Evolutionary conservation across 2,329 filamentous ascomycete species (phyloP).

Genomic region (Epichloe festucae): DNA sequence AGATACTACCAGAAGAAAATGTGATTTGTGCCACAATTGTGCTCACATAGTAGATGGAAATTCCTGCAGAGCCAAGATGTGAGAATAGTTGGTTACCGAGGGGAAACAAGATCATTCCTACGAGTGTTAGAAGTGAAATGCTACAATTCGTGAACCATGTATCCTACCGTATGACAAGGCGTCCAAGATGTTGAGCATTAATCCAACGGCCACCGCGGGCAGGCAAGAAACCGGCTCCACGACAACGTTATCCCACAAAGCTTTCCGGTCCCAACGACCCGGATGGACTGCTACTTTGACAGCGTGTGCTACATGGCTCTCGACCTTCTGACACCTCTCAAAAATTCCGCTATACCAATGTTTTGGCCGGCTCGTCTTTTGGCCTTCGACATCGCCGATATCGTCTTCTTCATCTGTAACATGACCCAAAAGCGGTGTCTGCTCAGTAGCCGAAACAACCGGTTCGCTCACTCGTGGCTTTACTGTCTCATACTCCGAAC

Average conservation of each 20-base stretch:
- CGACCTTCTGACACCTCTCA: constrained; percentile 19
- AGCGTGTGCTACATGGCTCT: constrained; percentile 17
- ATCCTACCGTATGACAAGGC: constrained; percentile 74
- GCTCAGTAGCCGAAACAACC: constrained; percentile 22
- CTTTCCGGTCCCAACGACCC: constrained; percentile 56
- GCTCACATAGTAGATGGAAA: constrained; percentile 98
- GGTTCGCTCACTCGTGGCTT: constrained; percentile 6
- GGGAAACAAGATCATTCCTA: constrained; percentile 87
- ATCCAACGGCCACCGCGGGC: constrained; percentile 76
- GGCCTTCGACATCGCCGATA: constrained; percentile 35
- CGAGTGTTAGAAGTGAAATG: constrained; percentile 7
- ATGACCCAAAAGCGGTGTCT: constrained; percentile 33
- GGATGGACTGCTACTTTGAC: constrained; percentile 38
- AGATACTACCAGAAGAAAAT: constrained; percentile 77
- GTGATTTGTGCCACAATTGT: constrained; percentile 88
- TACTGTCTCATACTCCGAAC: constrained; percentile 2
- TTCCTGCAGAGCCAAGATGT: constrained; percentile 78
- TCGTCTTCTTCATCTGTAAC: constrained; percentile 19
- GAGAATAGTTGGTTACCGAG: constrained; percentile 78
- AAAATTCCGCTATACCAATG: constrained; percentile 23
- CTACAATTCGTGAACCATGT: constrained; percentile 2
- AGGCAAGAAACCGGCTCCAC: constrained; percentile 57
- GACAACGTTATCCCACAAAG: constrained; percentile 51
- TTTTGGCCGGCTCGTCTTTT: constrained; percentile 25
- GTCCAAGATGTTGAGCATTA: constrained; percentile 86